Evolutionary conservation across 306 rosid genomes (phyloP), one percentile per base, ranked within the genome.

Genomic region (Carpinus viminea): DNA sequence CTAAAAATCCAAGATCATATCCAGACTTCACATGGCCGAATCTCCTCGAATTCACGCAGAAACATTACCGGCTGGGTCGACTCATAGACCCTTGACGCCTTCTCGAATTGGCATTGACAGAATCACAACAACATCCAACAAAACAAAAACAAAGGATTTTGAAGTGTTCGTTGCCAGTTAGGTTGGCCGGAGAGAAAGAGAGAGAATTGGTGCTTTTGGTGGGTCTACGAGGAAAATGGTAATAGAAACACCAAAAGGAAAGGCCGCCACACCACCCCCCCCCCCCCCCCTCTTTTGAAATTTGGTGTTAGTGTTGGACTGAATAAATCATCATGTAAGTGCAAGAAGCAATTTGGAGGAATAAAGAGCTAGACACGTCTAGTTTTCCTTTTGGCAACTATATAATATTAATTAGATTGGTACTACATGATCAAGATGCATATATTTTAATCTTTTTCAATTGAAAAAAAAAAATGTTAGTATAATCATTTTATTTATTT

Each of bases 1-100:
- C 26, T 1, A 83, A 88, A 36, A 92, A 77, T 73, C 96, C 93
- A 68, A 87, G 90, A 81, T 5, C 3, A 8, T 92, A 84, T 74
- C 97, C 94, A 1, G 94, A 92, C 8, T 94, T 94, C 75, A 92
- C 75, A 15, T 94, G 98, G 97, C 80, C 90, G 46, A 70, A 65
- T 55, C 76, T 94, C 9, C 92, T 78, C 15, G 87, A 90, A 45
- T 94, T 92, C 28, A 88, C 97, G 26, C 97, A 92, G 81, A 86
- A 59, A 41, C 88, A 89, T 78, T 90, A 92, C 64, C 78, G 97
- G 79, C n/a, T n/a, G n/a, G n/a, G 82, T 90, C 4, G 97, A 94
- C 73, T 55, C 70, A 50, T 79, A 51, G 81, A 94, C 98, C 38
- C 86, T 92, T 16, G 83, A 79, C 60, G 92, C 91, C 73, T 94